Percentiles rank a stretch among this genome's conserved stretches.
Conservation (phyloP, 495 filamentous ascomycete genomes). For the Acidomyces sp. region DNA sequence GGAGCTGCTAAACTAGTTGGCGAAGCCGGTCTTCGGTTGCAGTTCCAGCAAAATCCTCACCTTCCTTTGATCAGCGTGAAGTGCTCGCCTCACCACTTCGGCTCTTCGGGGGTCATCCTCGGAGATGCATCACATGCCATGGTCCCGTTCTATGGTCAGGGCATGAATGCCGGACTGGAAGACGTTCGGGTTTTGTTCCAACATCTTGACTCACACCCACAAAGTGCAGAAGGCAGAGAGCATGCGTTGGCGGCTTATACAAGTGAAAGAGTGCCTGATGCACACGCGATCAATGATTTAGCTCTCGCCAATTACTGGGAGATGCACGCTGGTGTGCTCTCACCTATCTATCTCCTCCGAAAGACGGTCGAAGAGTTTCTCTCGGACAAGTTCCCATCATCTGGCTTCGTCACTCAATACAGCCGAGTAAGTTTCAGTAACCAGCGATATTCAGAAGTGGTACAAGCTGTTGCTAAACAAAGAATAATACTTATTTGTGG, state of each 20-base stretch:
- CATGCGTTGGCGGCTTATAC: slow-evolving; percentile 64
- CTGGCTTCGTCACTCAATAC: slow-evolving; percentile 88
- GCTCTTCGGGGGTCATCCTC: slow-evolving; percentile 64
- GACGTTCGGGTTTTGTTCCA: slow-evolving; percentile 47
- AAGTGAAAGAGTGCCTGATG: slow-evolving; percentile 55
- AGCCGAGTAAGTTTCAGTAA: slow-evolving; percentile 86
- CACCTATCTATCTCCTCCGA: slow-evolving; percentile 57
- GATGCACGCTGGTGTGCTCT: slow-evolving; percentile 74
- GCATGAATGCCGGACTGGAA: slow-evolving; percentile 34
- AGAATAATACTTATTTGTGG: slow-evolving; percentile 41
- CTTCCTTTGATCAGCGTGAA: slow-evolving; percentile 88
- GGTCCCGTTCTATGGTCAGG: slow-evolving; percentile 52
- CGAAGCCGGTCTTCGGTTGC: slow-evolving; percentile 48
- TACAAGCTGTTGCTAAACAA: slow-evolving; percentile 53
- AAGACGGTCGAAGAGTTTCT: slow-evolving; percentile 81
- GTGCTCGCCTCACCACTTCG: slow-evolving; percentile 74
- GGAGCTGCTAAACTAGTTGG: slow-evolving; percentile 68
- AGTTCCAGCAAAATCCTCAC: slow-evolving; percentile 70
- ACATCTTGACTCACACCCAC: slow-evolving; percentile 37
- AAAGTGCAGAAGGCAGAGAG: slow-evolving; percentile 36
- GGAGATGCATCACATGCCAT: slow-evolving; percentile 96
- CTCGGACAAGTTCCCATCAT: slow-evolving; percentile 54
- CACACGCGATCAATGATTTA: slow-evolving; percentile 82
- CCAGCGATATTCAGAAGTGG: slow-evolving; percentile 75
- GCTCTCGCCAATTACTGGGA: slow-evolving; percentile 85